Evolutionary conservation across 345 rosid species (phyloP).

Genomic region (Iberis pinnata): DNA sequence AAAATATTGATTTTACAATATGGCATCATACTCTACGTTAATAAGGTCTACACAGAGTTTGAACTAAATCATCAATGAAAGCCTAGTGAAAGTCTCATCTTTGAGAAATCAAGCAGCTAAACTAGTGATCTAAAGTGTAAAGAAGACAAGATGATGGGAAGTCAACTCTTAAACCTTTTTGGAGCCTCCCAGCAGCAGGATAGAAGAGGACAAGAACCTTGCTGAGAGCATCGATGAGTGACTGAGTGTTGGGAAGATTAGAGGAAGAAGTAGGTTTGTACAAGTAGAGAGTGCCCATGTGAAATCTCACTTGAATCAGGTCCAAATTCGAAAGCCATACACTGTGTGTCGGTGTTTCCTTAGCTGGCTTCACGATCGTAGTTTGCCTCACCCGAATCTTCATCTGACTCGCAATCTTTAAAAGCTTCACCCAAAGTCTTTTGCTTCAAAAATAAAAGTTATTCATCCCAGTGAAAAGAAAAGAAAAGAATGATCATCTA

Average conservation of each 20-base stretch:
- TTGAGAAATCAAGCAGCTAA: no score
- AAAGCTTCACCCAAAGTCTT: neutral
- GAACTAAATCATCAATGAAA: no score
- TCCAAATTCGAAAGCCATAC: slow-evolving; percentile 40
- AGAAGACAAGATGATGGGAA: no score
- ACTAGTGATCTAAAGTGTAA: no score
- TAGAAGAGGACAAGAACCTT: slow-evolving; percentile 37
- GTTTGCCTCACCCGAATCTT: slow-evolving; percentile 30
- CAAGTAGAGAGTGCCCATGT: slow-evolving; percentile 29
- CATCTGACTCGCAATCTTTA: slow-evolving; percentile 5
- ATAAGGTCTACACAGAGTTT: neutral
- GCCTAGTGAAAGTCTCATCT: no score
- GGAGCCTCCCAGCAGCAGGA: slow-evolving; percentile 41
- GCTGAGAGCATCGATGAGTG: slow-evolving; percentile 34
- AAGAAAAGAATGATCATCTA: no score
- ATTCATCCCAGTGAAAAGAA: no score
- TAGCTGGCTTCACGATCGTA: slow-evolving; percentile 27
- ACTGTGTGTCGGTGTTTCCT: slow-evolving; percentile 24
- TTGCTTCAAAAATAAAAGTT: neutral
- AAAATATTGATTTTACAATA: neutral
- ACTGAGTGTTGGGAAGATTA: slow-evolving; percentile 17
- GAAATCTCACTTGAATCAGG: slow-evolving; percentile 7
- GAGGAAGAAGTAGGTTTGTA: slow-evolving; percentile 26
- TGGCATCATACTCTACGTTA: no score
- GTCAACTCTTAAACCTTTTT: slow-evolving; percentile 8